Percentiles rank a stretch among this genome's conserved stretches.
Evolutionary conservation across 2,329 filamentous ascomycete species (phyloP).

Genomic region (Ceratocystis cubensis): DNA sequence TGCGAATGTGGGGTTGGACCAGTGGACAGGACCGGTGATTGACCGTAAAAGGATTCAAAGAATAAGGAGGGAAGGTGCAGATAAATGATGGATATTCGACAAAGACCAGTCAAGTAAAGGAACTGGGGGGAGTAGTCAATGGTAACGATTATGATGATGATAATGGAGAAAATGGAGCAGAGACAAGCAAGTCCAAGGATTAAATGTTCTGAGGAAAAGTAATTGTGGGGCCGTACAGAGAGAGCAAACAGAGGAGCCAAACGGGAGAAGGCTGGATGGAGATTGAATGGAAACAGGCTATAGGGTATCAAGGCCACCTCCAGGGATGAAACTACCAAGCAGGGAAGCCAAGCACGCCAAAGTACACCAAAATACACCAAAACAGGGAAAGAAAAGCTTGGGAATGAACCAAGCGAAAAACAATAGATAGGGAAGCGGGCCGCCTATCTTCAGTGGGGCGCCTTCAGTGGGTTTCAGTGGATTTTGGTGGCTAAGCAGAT

Average conservation of each 20-base stretch:
- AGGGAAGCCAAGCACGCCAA: not conserved
- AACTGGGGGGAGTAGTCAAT: not conserved
- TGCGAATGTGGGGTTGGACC: not conserved
- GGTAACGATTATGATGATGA: not conserved
- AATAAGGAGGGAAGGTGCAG: not conserved
- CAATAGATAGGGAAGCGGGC: not conserved
- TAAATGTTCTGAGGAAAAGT: not conserved
- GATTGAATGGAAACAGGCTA: not conserved
- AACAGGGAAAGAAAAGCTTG: not conserved
- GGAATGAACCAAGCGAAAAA: too few species aligned
- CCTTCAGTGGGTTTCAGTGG: not conserved
- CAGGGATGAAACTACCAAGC: not conserved
- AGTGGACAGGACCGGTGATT: not conserved
- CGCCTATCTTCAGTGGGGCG: not conserved
- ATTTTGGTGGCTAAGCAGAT: not conserved
- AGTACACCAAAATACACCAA: not conserved
- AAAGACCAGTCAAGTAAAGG: too few species aligned
- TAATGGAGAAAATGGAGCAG: constrained; percentile 8
- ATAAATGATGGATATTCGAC: not conserved
- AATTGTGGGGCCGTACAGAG: not conserved
- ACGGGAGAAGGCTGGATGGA: not conserved
- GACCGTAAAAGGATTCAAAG: not conserved
- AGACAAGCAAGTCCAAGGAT: constrained; percentile 3
- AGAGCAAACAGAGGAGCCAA: not conserved
- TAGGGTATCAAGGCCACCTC: not conserved